Conservation (phyloP, 305 asterid species). For the Andrographis paniculata region DNA sequence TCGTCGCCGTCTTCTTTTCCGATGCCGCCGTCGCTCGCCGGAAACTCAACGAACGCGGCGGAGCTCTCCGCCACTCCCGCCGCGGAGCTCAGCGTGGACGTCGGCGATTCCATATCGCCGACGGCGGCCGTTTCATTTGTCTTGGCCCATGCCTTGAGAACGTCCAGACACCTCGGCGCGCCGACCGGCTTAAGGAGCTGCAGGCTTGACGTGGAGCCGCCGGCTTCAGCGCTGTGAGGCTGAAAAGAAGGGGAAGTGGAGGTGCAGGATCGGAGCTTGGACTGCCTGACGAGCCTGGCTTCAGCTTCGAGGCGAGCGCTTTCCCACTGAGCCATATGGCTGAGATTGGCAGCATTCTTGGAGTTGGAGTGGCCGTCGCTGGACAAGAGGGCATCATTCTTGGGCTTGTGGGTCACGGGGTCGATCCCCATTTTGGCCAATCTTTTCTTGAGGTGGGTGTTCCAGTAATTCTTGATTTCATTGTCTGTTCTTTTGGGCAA, state of each 20-base stretch:
- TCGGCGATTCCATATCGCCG: constrained; percentile 59
- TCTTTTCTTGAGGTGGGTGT: constrained; percentile 76
- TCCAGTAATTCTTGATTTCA: constrained; percentile 81
- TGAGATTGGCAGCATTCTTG: constrained; percentile 65
- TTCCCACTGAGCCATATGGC: constrained; percentile 99
- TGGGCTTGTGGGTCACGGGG: constrained; percentile 82
- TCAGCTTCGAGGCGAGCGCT: constrained; percentile 93
- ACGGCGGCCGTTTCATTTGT: constrained; percentile 13
- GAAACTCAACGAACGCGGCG: constrained; percentile 19
- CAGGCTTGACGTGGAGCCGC: constrained; percentile 25
- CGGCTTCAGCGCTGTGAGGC: constrained; percentile 9
- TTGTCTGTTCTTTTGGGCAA: constrained; percentile 77
- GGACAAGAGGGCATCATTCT: constrained; percentile 47
- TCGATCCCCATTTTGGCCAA: constrained; percentile 75
- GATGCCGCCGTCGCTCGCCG: constrained; percentile 31
- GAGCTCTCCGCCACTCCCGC: constrained; percentile 31
- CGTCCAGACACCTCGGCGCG: constrained; percentile 38
- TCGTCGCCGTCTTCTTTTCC: constrained; percentile 41
- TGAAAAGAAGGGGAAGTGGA: constrained; percentile 15
- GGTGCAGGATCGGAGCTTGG: constrained; percentile 46
- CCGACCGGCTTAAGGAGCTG: neutral
- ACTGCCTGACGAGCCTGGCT: constrained; percentile 66
- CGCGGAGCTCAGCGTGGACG: constrained; percentile 58
- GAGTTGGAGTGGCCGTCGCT: constrained; percentile 54
- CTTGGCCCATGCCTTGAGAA: constrained; percentile 52